These are phyloP conservation scores for Melampsora occidentalis DNA, from an alignment of 1,284 basidiomycete species.

Conservation along the genomic window DNA sequence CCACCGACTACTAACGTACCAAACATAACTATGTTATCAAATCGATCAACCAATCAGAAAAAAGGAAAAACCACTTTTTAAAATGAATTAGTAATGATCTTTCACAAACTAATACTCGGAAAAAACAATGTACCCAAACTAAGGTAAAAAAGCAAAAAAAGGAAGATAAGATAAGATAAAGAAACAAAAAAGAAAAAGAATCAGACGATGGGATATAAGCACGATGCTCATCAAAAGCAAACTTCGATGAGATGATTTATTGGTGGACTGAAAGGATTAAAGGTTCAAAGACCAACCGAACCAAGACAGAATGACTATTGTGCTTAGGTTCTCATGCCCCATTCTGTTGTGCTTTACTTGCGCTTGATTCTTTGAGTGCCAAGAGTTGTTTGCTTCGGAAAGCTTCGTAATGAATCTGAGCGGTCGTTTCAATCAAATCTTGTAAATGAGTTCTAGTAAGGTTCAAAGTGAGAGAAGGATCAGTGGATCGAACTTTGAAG, in stretches of 20 bases:
- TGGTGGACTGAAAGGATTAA: no score
- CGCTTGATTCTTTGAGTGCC: constrained; percentile 73
- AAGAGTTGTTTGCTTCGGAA: constrained; percentile 97
- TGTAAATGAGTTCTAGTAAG: constrained; percentile 81
- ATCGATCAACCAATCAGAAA: no score
- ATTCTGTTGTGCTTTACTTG: constrained; percentile 49
- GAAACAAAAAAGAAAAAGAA: not conserved
- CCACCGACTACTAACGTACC: no score
- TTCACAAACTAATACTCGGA: no score
- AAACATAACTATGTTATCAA: no score
- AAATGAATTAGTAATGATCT: no score
- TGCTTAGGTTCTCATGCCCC: constrained; percentile 20
- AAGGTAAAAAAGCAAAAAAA: no score
- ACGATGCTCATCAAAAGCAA: not conserved
- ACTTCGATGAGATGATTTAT: no score
- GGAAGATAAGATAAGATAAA: no score
- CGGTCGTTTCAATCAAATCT: constrained; percentile 97
- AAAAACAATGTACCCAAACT: no score
- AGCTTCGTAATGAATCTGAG: constrained; percentile 98
- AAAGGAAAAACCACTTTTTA: no score
- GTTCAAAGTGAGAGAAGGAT: constrained; percentile 1
- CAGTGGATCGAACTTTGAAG: constrained; percentile 17
- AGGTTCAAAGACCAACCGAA: not conserved
- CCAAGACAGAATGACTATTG: not conserved
- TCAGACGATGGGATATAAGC: not conserved